phyloP scores from a whole-genome alignment of 768 basidiomycete genomes.

The Xanthoconium stramineum region DNA sequence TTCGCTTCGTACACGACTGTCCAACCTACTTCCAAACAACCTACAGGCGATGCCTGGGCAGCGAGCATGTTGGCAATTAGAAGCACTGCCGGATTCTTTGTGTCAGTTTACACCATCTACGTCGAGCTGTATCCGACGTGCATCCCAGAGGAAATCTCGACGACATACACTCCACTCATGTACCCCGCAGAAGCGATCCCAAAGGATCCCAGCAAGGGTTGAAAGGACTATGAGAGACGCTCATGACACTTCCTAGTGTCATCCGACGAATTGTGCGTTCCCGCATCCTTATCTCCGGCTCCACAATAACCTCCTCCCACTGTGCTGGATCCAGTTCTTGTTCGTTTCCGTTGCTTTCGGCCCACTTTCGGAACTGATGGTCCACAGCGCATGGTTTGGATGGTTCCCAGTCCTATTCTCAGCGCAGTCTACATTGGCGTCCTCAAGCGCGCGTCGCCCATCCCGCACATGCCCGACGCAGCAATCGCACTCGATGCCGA shows the following conservation, averaged over 20 bases:
- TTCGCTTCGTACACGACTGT: constrained; percentile 17
- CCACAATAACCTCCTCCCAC: constrained; percentile 6
- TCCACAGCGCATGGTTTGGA: constrained; percentile 67
- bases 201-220: no score
- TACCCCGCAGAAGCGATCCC: no score
- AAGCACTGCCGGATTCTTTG: constrained; percentile 81
- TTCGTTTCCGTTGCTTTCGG: constrained; percentile 42
- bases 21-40: constrained; percentile 62
- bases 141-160: no score
- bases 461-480: no score
- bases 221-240: constrained; percentile 67
- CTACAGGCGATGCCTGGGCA: constrained; percentile 92
- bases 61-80: constrained; percentile 89
- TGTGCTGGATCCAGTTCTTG: no score
- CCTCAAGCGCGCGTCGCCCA: constrained; percentile 63
- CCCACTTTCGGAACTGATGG: constrained; percentile 1
- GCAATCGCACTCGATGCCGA: no score
- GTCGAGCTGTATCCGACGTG: not conserved
- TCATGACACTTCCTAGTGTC: constrained; percentile 63
- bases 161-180: no score
- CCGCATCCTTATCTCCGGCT: constrained; percentile 1
- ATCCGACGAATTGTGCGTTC: constrained; percentile 77
- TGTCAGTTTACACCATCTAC: constrained; percentile 46
- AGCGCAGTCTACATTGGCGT: constrained; percentile 86
- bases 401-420: constrained; percentile 94